phyloP scores from a whole-genome alignment of 306 rosid species.

The Lathyrus oleraceus region DNA sequence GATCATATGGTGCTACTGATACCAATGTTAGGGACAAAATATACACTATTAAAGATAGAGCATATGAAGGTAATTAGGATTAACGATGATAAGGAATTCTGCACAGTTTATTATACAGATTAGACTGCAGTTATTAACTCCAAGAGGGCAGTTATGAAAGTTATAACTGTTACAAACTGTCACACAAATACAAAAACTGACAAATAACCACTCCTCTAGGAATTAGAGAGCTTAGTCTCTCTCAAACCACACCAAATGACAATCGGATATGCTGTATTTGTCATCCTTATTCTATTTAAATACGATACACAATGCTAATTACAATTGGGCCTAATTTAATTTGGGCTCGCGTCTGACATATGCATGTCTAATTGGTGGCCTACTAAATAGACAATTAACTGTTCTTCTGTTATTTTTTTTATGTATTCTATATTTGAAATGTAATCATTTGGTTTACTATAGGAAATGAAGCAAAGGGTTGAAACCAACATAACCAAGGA shows the following conservation, averaged over 20 bases:
- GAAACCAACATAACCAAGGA: background rate
- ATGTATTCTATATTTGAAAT: background rate
- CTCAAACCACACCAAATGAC: background rate
- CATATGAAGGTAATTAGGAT: no score
- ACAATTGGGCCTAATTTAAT: background rate
- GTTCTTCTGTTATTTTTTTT: background rate
- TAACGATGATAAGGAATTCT: no score
- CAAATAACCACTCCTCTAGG: no score
- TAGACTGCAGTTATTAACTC: no score
- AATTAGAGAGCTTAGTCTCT: no score
- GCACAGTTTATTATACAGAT: no score
- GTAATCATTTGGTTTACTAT: conserved; percentile 15
- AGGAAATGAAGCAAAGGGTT: conserved; percentile 31
- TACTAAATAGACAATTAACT: background rate
- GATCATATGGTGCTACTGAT: no score
- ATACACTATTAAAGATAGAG: no score
- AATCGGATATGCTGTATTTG: background rate
- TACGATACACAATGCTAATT: background rate
- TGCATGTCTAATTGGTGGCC: background rate
- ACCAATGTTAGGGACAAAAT: no score
- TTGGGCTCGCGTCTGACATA: background rate
- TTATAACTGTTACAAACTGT: no score
- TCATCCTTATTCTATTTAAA: background rate
- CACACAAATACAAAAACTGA: no score
- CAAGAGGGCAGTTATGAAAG: no score